Base-by-base conservation (phyloP, 164 flowering plant genomes). In the Berberis vulgaris region DNA sequence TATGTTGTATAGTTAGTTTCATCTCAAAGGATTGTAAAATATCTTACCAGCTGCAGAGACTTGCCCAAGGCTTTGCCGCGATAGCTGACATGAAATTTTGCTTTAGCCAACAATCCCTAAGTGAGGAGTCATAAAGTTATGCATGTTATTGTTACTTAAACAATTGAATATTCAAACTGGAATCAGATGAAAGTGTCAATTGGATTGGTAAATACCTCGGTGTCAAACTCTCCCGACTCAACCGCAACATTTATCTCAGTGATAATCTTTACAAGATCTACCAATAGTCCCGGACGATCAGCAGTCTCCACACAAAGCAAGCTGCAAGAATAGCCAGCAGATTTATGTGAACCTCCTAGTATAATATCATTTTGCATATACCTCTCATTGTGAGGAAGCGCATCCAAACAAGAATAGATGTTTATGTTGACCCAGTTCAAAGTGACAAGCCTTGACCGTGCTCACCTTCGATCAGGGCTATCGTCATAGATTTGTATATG, bases 51-150 rank as follows among this genome's bases (percentile, higher is more conserved):
- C 74, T 91, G 92, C 64, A 91, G 96, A 66, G 97, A 91, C 78
- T 84, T 88, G 77, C 70, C 85, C 57, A 95, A 61, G 61, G 96
- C 79, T 81, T 86, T 82, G 41, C 83, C 91, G 65, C 72, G 78
- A 73, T 95, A 95, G 80, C 89, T 91, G 62, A 95, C 97, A 73
- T 95, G 98, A 76, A 95, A 95, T 65, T 91, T 91, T 45, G 92
- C 89, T 81, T 95, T 95, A 0, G 99, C 99, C 82, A 89, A 70
- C 73, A 95, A 73, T 2, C 99, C 99, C 97, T 95, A 54, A 39
- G 50, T 13, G n/a, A 11, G 13, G 47, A 65, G 46, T 4, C 53
- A 39, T 52, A 57, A 26, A 7, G 10, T 1, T 26, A 55, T 55
- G 4, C 5, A 13, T 26, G 26, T 26, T 26, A 26, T 26, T 26